Evolutionary conservation across 1,284 basidiomycete genomes (phyloP).

Genomic region (Ganoderma lingzhi): DNA sequence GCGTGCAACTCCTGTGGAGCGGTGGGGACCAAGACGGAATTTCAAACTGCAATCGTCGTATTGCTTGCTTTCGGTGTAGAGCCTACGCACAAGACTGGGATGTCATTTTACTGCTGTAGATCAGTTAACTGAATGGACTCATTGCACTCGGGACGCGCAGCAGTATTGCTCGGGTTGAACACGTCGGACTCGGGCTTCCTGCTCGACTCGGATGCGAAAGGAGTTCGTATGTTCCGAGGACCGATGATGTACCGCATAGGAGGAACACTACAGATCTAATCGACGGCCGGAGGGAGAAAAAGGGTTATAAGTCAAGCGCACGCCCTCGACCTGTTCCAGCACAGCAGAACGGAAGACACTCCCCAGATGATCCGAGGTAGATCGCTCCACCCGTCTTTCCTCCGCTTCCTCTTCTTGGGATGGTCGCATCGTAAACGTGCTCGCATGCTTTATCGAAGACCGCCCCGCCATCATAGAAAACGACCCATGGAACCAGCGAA

Average conservation of each 20-base stretch:
- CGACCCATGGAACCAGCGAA: not conserved
- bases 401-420: slow-evolving; percentile 48
- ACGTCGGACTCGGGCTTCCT: slow-evolving; percentile 37
- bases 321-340: no score
- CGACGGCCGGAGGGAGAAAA: slow-evolving; percentile 48
- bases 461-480: not conserved
- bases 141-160: slow-evolving; percentile 59
- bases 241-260: slow-evolving; percentile 43
- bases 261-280: slow-evolving; percentile 48
- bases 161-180: slow-evolving; percentile 62
- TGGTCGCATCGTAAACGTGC: slow-evolving; percentile 55
- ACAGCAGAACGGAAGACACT: slow-evolving; percentile 21
- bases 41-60: slow-evolving; percentile 57
- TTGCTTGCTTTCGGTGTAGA: slow-evolving; percentile 61
- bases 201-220: no score
- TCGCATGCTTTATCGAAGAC: not conserved
- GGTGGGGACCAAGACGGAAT: slow-evolving; percentile 43
- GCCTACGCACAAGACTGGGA: slow-evolving; percentile 45
- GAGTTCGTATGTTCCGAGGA: no score
- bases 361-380: slow-evolving; percentile 67
- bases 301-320: not conserved
- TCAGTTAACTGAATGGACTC: slow-evolving; percentile 28
- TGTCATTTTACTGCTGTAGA: no score
- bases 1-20: slow-evolving; percentile 38
- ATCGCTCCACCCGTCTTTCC: slow-evolving; percentile 56